Evolutionary conservation across 805 yeast species (phyloP).

Genomic region (Huiozyma naganishii): DNA sequence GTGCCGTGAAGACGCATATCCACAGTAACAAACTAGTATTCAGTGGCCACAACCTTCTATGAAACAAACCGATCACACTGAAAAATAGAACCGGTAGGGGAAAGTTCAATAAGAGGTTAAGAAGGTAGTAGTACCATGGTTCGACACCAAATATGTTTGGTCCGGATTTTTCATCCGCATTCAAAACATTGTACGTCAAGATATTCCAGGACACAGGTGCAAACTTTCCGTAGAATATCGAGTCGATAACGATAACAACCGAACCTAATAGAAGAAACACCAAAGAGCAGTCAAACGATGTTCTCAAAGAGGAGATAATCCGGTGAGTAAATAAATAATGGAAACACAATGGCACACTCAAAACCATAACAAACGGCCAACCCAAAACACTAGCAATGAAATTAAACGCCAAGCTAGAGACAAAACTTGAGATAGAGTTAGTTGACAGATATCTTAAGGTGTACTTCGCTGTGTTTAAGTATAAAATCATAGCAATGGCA

Average conservation of each 20-base stretch:
- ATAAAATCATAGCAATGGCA: conserved; percentile 51
- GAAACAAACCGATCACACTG: conserved; percentile 23
- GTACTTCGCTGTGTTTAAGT: conserved; percentile 25
- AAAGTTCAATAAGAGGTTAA: conserved; percentile 66
- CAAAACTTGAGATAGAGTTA: conserved; percentile 14
- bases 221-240: conserved; percentile 46
- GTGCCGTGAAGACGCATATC: conserved; percentile 53
- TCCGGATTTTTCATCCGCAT: conserved; percentile 56
- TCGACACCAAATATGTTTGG: conserved; percentile 89
- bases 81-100: conserved; percentile 32
- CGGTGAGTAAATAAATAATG: conserved; percentile 26
- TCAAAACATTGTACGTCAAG: conserved; percentile 67
- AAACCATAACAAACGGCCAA: conserved; percentile 77
- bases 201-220: conserved; percentile 74
- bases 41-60: conserved; percentile 21
- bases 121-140: conserved; percentile 58
- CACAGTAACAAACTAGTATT: conserved; percentile 51
- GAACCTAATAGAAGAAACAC: conserved; percentile 11
- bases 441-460: conserved; percentile 20
- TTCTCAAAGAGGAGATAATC: conserved; percentile 18
- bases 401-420: conserved; percentile 20
- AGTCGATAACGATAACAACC: conserved; percentile 37
- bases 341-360: conserved; percentile 49
- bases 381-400: conserved; percentile 69
- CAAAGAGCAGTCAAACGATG: conserved; percentile 19